These are phyloP conservation scores for Hygrophoropsis aurantiaca DNA, from an alignment of 768 basidiomycete genomes.

Conservation along the genomic window DNA sequence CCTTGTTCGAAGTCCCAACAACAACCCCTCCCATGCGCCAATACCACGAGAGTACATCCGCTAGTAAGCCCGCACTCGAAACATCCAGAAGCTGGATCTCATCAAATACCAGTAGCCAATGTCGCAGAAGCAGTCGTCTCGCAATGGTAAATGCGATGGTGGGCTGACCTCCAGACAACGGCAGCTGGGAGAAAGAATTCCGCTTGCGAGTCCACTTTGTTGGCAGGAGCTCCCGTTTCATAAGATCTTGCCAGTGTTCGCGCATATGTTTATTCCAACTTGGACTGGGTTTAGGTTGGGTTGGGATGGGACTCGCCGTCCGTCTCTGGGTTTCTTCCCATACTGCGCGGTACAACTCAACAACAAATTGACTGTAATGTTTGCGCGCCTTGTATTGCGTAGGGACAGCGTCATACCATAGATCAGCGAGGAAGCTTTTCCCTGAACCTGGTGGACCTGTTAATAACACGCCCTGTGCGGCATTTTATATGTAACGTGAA, in stretches of 20 bases:
- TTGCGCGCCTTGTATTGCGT: conserved; percentile 53
- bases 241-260: conserved; percentile 27
- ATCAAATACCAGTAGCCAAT: conserved; percentile 57
- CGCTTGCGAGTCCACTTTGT: conserved; percentile 27
- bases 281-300: neutral
- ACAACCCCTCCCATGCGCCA: conserved; percentile 64
- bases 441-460: conserved; percentile 55
- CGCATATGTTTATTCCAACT: conserved; percentile 24
- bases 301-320: conserved; percentile 19
- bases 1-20: conserved; percentile 48
- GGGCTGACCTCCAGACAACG: conserved; percentile 16
- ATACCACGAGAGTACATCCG: conserved; percentile 58
- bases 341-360: conserved; percentile 54
- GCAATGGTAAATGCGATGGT: conserved; percentile 48
- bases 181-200: conserved; percentile 17
- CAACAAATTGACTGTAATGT: conserved; percentile 57
- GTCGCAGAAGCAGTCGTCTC: conserved; percentile 40
- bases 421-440: conserved; percentile 54
- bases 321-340: conserved; percentile 49
- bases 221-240: conserved; percentile 31
- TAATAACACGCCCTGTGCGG: conserved; percentile 44
- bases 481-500: neutral
- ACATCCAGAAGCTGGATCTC: conserved; percentile 63
- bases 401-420: conserved; percentile 55
- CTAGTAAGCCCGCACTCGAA: conserved; percentile 51